A percentile compares a stretch with the other conserved stretches of the same genome.
phyloP scores from a whole-genome alignment of 2,329 filamentous ascomycete genomes.

The Chaetomium sp. region DNA sequence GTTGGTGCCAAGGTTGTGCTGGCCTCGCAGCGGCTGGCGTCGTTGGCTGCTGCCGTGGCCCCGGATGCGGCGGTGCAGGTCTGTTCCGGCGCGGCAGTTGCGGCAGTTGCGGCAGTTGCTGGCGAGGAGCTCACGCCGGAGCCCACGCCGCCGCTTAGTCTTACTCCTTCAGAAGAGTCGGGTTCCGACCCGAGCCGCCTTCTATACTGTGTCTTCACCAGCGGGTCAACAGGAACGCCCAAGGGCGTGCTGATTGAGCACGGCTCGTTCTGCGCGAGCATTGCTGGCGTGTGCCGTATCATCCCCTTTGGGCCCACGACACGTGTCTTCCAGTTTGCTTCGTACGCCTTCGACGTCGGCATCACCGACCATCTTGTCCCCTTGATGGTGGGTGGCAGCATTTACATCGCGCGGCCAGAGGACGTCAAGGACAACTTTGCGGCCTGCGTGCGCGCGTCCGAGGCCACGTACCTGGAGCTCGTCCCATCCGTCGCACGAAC shows the following conservation, averaged over 20 bases:
- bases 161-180: not conserved
- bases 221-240: not conserved
- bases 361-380: not conserved
- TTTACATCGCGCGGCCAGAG: not conserved
- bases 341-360: not conserved
- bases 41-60: not conserved
- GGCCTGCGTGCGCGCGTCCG: not conserved
- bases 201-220: not conserved
- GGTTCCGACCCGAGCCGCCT: not conserved
- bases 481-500: not conserved
- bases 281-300: not conserved
- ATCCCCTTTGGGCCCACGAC: not conserved
- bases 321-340: not conserved
- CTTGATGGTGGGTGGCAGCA: not conserved
- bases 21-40: not conserved
- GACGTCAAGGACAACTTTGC: not conserved
- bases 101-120: not conserved
- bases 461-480: not conserved
- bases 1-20: not conserved
- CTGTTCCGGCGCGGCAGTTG: not conserved
- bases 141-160: not conserved
- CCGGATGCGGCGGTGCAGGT: not conserved
- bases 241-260: not conserved
- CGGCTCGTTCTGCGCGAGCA: not conserved
- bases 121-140: not conserved